Evolutionary conservation across 495 filamentous ascomycete species (phyloP).

Genomic region (Wilcoxina mikolae): DNA sequence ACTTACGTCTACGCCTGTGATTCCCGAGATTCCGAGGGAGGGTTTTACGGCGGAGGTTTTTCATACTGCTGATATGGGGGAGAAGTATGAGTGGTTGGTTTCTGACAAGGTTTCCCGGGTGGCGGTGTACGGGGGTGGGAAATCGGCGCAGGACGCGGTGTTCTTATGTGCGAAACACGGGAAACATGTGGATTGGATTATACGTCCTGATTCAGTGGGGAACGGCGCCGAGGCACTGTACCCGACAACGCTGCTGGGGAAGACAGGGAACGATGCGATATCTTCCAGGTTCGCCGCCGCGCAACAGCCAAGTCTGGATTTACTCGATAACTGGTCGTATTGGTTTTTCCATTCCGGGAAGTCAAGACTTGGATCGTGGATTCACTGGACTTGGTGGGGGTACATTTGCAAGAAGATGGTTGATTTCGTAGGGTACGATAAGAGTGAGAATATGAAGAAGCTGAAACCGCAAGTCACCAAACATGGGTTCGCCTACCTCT

Average conservation of each 20-base stretch:
- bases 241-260: conserved; percentile 27
- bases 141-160: conserved; percentile 36
- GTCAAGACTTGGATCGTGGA: conserved; percentile 9
- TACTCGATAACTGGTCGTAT: conserved; percentile 8
- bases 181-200: conserved; percentile 36
- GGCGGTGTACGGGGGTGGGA: conserved; percentile 35
- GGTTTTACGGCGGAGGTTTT: conserved; percentile 29
- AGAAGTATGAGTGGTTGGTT: conserved; percentile 19
- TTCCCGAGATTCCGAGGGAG: conserved; percentile 29
- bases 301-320: conserved; percentile 11
- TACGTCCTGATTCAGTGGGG: conserved; percentile 28
- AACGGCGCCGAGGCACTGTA: conserved; percentile 30
- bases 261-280: conserved; percentile 12
- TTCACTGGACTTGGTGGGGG: conserved; percentile 7
- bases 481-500: conserved; percentile 1
- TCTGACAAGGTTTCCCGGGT: conserved; percentile 21
- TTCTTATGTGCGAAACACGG: conserved; percentile 32
- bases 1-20: conserved; percentile 21
- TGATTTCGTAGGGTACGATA: conserved; percentile 5
- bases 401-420: not conserved
- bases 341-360: conserved; percentile 9
- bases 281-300: conserved; percentile 5
- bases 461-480: conserved; percentile 7
- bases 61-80: conserved; percentile 30
- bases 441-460: conserved; percentile 11